phyloP scores from a whole-genome alignment of 495 filamentous ascomycete genomes.

The Penicillium subrubescens region DNA sequence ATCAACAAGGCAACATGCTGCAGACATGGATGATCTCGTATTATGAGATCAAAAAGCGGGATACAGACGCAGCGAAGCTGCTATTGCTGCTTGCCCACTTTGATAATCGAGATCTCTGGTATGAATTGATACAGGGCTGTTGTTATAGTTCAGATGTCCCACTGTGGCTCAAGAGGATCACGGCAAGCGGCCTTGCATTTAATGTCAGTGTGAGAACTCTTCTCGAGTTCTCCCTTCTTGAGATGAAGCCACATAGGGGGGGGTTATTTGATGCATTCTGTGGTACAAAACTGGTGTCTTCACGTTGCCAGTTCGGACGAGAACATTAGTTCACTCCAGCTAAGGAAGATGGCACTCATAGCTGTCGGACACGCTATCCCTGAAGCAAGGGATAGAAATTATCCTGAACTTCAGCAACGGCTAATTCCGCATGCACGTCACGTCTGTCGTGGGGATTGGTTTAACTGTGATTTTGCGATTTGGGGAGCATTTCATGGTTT shows the following conservation, averaged over 20 bases:
- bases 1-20: constrained; percentile 39
- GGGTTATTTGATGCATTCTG: constrained; percentile 37
- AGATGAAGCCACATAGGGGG: constrained; percentile 27
- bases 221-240: constrained; percentile 34
- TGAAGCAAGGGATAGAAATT: constrained; percentile 16
- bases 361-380: constrained; percentile 30
- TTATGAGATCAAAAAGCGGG: constrained; percentile 37
- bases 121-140: constrained; percentile 33
- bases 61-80: constrained; percentile 37
- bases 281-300: constrained; percentile 38
- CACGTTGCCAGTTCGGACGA: constrained; percentile 15
- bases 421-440: constrained; percentile 40
- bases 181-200: constrained; percentile 33
- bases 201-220: constrained; percentile 29
- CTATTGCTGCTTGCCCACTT: constrained; percentile 49
- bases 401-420: constrained; percentile 35
- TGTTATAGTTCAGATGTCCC: constrained; percentile 17
- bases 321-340: constrained; percentile 8
- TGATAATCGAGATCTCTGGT: constrained; percentile 29
- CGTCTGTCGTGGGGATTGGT: constrained; percentile 11
- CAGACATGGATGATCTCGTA: constrained; percentile 51
- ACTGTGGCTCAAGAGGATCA: constrained; percentile 28
- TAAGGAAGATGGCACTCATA: constrained; percentile 25
- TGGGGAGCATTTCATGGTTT: constrained; percentile 27
- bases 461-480: constrained; percentile 7